Evolutionary conservation across 306 rosid species (phyloP).

Genomic region (Abrus precatorius): DNA sequence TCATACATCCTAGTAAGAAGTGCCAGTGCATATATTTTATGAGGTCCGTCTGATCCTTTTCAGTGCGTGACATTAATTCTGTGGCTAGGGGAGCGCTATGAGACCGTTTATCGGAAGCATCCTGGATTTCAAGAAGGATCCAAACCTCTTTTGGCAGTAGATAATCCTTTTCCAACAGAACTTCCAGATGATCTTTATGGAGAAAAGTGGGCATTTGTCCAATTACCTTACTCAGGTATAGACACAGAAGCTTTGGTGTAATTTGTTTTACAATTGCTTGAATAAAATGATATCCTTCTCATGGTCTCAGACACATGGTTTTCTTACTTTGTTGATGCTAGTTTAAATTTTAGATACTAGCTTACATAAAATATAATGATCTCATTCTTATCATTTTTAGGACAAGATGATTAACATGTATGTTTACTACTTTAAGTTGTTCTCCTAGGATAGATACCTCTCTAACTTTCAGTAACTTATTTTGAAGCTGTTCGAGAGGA

Average conservation of each 20-base stretch:
- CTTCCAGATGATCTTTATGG: constrained; percentile 95
- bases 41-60: constrained; percentile 38
- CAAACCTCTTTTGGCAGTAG: constrained; percentile 84
- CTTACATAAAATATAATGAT: constrained; percentile 18
- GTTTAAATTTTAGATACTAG: neutral
- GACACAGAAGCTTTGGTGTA: constrained; percentile 20
- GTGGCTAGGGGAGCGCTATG: constrained; percentile 94
- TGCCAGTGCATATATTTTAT: constrained; percentile 27
- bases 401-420: neutral
- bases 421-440: constrained; percentile 19
- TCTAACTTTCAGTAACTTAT: constrained; percentile 44
- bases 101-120: constrained; percentile 79
- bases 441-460: constrained; percentile 22
- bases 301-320: neutral
- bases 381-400: neutral
- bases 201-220: constrained; percentile 96
- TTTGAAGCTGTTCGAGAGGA: constrained; percentile 86
- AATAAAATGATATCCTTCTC: neutral
- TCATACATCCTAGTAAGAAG: constrained; percentile 27
- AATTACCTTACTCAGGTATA: constrained; percentile 89
- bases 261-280: constrained; percentile 19
- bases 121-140: constrained; percentile 94
- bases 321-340: constrained; percentile 7
- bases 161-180: constrained; percentile 90
- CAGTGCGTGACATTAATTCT: constrained; percentile 86